Evolutionary conservation across 176 grass and related monocot genomes (phyloP).

Genomic region (Oryza glaberrima): DNA sequence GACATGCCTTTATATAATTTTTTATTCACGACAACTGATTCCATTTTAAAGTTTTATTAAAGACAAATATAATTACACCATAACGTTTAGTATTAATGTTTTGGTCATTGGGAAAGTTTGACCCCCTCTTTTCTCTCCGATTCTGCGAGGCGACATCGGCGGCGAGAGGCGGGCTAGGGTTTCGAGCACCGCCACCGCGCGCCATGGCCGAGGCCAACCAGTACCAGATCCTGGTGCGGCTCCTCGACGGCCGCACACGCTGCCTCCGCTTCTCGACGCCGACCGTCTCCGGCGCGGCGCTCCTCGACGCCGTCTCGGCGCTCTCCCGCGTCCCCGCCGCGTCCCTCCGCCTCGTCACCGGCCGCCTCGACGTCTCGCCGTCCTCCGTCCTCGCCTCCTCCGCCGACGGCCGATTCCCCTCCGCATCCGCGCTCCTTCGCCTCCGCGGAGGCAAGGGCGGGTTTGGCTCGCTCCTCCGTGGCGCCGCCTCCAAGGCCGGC

Average conservation of each 20-base stretch:
- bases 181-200: constrained; percentile 17
- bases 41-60: no score
- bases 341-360: constrained; percentile 60
- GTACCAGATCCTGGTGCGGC: constrained; percentile 73
- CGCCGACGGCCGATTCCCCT: constrained; percentile 55
- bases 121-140: background rate
- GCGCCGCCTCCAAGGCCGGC: constrained; percentile 90
- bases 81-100: background rate
- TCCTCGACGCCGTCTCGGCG: constrained; percentile 50
- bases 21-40: no score
- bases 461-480: constrained; percentile 90
- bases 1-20: no score
- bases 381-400: constrained; percentile 50
- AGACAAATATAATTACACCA: no score
- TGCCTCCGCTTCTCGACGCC: constrained; percentile 71
- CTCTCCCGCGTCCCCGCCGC: constrained; percentile 45
- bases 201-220: constrained; percentile 53
- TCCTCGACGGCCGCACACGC: constrained; percentile 76
- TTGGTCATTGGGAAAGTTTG: background rate
- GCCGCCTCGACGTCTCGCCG: constrained; percentile 46
- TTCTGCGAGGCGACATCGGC: constrained; percentile 7
- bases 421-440: constrained; percentile 60
- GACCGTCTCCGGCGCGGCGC: constrained; percentile 51
- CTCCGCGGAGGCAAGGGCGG: constrained; percentile 94
- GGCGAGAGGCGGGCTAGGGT: constrained; percentile 49